Base-by-base conservation (phyloP, 768 basidiomycete species). In the Collybiopsis confluens region DNA sequence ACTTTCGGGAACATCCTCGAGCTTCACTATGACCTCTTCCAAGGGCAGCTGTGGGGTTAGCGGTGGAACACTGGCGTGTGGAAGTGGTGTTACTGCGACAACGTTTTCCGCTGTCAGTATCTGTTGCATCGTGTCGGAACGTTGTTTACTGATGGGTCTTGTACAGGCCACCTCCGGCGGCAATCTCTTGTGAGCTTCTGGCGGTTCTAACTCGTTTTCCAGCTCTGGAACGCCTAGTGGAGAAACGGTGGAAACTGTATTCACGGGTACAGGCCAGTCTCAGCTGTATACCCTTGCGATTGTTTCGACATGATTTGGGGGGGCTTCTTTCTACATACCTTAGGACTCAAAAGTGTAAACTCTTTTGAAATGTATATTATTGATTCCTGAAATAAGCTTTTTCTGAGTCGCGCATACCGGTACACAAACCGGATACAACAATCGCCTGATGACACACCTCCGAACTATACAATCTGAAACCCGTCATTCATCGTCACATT, bases 21-120 rank as follows among this genome's bases (percentile, higher is more conserved):
- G 76, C 59, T 83, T 84, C 68, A 83, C 80, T 9, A 70, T 85
- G 70, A 71, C 71, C 23, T 80, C 80, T 21, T 81, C 79, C 10
- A 84, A 83, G 64, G 83, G 83, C 13, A 69, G 64, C 48, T 85
- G 82, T 61, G 79, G 75, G 16, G 74, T 83, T 36, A 72, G 71
- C 18, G 61, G 65, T 43, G 76, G 78, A 6, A 54, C 65, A 28
- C 70, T 85, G 47, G 59, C 72, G 1, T 85, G 83, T 63, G 82
- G 78, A 8, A 79, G 73, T 57, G 75, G 80, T 11, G 77, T 79
- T 9, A 61, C 73, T 18, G 61, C 70, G 15, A 73, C 77, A 2
- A 68, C 68, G 10, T 82, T 83, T 68, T 74, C 78, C 54, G 79
- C 79, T 20, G 82, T 83, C 11, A 46, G 45, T 35, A 16, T 13